Conservation (phyloP, 2,329 filamentous ascomycete species). For the Furcasterigmium furcatum region DNA sequence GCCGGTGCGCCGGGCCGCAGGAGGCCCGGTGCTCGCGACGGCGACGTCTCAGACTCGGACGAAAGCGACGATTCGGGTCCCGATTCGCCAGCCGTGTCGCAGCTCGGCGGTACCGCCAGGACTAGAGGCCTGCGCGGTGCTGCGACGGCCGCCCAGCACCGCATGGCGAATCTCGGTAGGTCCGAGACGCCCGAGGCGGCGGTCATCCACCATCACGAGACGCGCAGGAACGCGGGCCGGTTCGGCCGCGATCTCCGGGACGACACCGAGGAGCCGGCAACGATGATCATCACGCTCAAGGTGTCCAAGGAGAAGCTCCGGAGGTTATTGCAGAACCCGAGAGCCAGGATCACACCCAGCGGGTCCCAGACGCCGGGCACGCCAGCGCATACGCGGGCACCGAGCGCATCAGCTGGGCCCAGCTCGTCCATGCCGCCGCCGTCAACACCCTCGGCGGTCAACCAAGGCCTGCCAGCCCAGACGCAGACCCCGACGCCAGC, state of each 20-base stretch:
- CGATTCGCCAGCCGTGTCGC: constrained; percentile 79
- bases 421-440: constrained; percentile 30
- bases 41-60: constrained; percentile 81
- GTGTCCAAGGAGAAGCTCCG: constrained; percentile 70
- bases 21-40: constrained; percentile 55
- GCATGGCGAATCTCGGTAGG: constrained; percentile 77
- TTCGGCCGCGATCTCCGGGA: constrained; percentile 67
- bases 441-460: constrained; percentile 28
- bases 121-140: constrained; percentile 88
- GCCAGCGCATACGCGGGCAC: constrained; percentile 23
- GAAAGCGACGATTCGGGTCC: constrained; percentile 85
- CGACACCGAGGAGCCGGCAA: constrained; percentile 73
- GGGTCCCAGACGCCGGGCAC: constrained; percentile 26
- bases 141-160: constrained; percentile 79
- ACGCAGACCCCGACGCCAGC: constrained; percentile 19
- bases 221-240: constrained; percentile 58
- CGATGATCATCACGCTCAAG: constrained; percentile 70
- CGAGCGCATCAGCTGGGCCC: constrained; percentile 21
- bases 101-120: constrained; percentile 74
- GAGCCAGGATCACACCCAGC: constrained; percentile 15
- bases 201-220: constrained; percentile 61
- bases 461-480: constrained; percentile 12
- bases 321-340: constrained; percentile 56
- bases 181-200: constrained; percentile 85
- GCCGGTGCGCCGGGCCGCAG: constrained; percentile 55